Evolutionary conservation across 805 yeast species (phyloP), one percentile per base, ranked within the genome.

Genomic region (Zygosaccharomyces gambellarensis): DNA sequence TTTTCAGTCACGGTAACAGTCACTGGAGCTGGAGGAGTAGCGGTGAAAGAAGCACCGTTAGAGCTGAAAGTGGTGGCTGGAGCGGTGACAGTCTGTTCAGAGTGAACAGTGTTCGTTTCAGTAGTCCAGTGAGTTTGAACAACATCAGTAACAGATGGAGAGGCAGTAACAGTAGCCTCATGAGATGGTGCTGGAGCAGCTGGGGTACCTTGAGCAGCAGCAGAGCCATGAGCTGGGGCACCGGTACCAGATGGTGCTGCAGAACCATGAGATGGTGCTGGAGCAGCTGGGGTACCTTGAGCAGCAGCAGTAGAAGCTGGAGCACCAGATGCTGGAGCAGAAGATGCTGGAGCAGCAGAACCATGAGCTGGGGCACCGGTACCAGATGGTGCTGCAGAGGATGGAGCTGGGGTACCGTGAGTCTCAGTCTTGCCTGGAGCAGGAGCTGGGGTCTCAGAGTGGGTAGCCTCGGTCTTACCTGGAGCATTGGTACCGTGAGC

Each of bases 141-240:
- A 34, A 25, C 39, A 14, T 39, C 30, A 43, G 34, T 31, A n/a
- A 27, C 29, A 36, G 25, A 23, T 39, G 36, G 22, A 36, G 28
- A 14, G 19, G 48, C 30, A 29, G 61, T 54, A 41, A 51, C 56
- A 14, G 57, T 55, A 31, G 45, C 38, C 14, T 40, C 43, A 25
- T 17, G 17, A 19, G 17, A 28, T 21, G 42, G 14, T n/a, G 43
- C 31, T 40, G 55, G 47, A 9, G 39, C 40, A 23, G 50, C 22
- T 19, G 36, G 36, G n/a, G 44, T 25, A 29, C 34, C 21, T 17
- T 31, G 31, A 19, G 44, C 25, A 5, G 36, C 36, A 7, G 44
- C 10, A 29, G 44, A 17, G n/a, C 36, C 44, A 12, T 14, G n/a
- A n/a, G n/a, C 17, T 31, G 36, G 36, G 7, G 36, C n/a, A 31